phyloP scores from a whole-genome alignment of 805 yeast genomes.

The Saturnispora serradocipensis region DNA sequence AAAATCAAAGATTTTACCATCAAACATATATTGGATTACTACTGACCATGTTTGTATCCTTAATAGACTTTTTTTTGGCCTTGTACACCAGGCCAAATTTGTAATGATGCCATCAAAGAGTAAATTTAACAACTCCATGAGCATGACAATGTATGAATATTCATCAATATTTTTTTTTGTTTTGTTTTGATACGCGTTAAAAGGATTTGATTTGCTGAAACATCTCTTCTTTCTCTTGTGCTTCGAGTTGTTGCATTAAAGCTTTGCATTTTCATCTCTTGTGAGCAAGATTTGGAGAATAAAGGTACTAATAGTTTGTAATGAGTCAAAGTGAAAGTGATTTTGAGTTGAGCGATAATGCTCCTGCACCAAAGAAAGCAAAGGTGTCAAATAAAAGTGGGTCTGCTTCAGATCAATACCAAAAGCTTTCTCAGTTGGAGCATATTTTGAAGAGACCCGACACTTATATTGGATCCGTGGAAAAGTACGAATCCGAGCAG shows the following conservation, averaged over 20 bases:
- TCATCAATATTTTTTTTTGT: background rate
- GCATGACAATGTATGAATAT: background rate
- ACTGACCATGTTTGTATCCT: slow-evolving; percentile 3
- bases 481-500: slow-evolving; percentile 64
- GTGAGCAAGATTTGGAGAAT: background rate
- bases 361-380: background rate
- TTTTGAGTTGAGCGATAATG: background rate
- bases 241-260: background rate
- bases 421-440: slow-evolving; percentile 87
- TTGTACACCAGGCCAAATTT: background rate
- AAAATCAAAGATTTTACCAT: slow-evolving; percentile 52
- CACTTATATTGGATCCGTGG: slow-evolving; percentile 94
- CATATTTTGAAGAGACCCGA: slow-evolving; percentile 97
- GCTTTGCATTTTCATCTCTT: background rate
- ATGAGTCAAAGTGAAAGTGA: slow-evolving; percentile 9
- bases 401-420: slow-evolving; percentile 67
- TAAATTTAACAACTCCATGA: background rate
- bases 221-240: background rate
- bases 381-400: background rate
- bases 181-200: background rate
- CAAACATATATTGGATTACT: slow-evolving; percentile 51
- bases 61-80: background rate
- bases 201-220: background rate
- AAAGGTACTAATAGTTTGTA: background rate
- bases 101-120: background rate